Percentiles rank a stretch among this genome's conserved stretches.
Evolutionary conservation across 2,329 filamentous ascomycete species (phyloP).

Genomic region (Neospermospora avenae): DNA sequence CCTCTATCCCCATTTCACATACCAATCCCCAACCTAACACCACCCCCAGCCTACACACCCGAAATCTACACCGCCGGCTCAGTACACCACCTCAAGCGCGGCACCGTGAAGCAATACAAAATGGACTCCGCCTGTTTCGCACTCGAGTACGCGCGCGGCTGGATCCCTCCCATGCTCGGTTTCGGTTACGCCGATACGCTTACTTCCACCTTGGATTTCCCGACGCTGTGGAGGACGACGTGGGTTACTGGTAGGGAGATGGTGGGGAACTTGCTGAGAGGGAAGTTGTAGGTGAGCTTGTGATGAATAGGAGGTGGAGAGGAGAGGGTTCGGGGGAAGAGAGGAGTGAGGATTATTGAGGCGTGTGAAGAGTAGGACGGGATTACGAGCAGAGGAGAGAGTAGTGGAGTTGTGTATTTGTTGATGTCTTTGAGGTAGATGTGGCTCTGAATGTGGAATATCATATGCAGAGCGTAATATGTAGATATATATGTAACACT

Average conservation of each 20-base stretch:
- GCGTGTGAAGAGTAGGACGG: no score
- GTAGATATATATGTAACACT: no score
- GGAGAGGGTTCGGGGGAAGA: background rate
- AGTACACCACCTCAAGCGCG: conserved; percentile 70
- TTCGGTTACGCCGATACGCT: conserved; percentile 85
- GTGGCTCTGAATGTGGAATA: no score
- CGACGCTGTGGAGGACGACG: conserved; percentile 79
- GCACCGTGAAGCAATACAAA: conserved; percentile 76
- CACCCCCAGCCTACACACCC: conserved; percentile 48
- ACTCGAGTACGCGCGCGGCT: conserved; percentile 79
- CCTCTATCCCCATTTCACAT: no score
- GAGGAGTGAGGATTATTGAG: background rate
- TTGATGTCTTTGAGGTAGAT: no score
- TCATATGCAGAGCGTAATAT: no score
- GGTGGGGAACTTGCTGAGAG: conserved; percentile 64
- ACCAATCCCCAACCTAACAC: no score
- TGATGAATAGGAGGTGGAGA: background rate
- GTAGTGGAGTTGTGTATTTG: no score
- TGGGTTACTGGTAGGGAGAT: conserved; percentile 73
- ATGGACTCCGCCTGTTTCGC: conserved; percentile 77
- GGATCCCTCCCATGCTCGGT: conserved; percentile 90
- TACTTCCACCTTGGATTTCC: conserved; percentile 76
- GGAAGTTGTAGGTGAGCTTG: conserved; percentile 52
- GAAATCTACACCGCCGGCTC: conserved; percentile 68
- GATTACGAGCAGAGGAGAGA: no score